phyloP scores from a whole-genome alignment of 2,329 filamentous ascomycete genomes.

The Magnaporthiopsis rhizophila region DNA sequence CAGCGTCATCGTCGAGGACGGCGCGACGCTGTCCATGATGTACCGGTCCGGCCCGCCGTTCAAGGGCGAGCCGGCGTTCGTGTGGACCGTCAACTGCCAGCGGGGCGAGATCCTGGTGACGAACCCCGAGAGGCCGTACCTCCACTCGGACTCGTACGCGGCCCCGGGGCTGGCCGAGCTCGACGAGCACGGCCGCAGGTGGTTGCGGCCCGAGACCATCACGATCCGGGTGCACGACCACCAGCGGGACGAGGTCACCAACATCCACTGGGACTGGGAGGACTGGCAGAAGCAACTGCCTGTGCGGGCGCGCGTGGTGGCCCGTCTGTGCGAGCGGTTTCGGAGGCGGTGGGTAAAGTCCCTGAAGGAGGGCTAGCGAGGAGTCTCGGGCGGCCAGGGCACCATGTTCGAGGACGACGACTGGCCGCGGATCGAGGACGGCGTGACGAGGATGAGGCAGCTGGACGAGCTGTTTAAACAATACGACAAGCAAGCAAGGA shows the following conservation, averaged over 20 bases:
- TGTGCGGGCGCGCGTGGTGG: conserved; percentile 38
- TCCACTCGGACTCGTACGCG: conserved; percentile 22
- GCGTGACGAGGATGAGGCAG: conserved; percentile 4
- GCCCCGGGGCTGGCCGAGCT: not conserved
- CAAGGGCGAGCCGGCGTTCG: conserved; percentile 33
- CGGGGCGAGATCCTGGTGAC: conserved; percentile 40
- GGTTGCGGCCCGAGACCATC: conserved; percentile 19
- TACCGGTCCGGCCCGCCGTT: conserved; percentile 43
- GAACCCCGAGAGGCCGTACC: conserved; percentile 17
- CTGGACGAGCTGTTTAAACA: conserved; percentile 5
- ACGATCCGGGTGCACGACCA: conserved; percentile 44
- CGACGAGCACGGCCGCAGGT: not conserved
- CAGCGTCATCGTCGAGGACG: conserved; percentile 14
- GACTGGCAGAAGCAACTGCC: conserved; percentile 39
- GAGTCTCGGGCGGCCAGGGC: no score
- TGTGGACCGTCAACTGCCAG: conserved; percentile 44
- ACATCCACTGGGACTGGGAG: conserved; percentile 35
- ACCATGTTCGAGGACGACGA: conserved; percentile 5
- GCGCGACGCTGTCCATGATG: conserved; percentile 33
- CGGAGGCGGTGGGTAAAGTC: conserved; percentile 18
- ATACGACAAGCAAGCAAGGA: not conserved
- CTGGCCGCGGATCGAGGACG: conserved; percentile 6
- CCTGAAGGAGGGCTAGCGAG: not conserved
- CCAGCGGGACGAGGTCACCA: conserved; percentile 34
- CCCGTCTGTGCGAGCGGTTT: conserved; percentile 47